Base-by-base conservation (phyloP, 805 yeast species). In the Ogataea nonfermentans region DNA sequence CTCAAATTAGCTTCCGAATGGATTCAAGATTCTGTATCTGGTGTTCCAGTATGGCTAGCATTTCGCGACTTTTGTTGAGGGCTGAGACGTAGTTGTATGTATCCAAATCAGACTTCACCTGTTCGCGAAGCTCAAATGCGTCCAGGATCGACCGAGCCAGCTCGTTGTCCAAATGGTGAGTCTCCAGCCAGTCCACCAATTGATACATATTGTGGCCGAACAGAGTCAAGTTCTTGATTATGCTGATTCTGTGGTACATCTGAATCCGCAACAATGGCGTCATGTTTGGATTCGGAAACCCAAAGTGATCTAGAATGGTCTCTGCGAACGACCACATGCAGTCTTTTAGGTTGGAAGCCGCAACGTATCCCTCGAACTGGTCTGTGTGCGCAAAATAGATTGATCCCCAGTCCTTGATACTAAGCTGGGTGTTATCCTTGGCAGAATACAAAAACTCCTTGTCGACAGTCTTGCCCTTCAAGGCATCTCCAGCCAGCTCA, bases 291-390 rank as follows among this genome's bases (percentile, higher is more conserved):
- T 49, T 47, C 2, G 62, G 63, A 7, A 54, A 24, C 3, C 39
- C 39, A 9, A 48, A 19, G 13, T 12, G 17, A 29, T 52, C 49
- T 11, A 56, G 35, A 6, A 57, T 34, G 4, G 43, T 25, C 33
- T 53, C 59, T n/a, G 40, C 41, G 24, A 53, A 56, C 2, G 59
- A 43, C 53, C 58, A 53, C 33, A 52, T 41, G 22, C 53, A 48
- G 35, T 61, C 65, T 16, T 45, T 29, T 7, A 46, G 20, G 2
- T 16, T 13, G 5, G 17, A 8, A 9, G 16, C 29, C 4, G 37
- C 16, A 15, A 40, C 23, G 6, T 15, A 23, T 9, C 31, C 34
- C 2, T 37, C 35, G 15, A n/a, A 17, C 5, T 6, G 3, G n/a
- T 26, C 33, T 6, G 42, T 23, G 36, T 55, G 58, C 2, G 56